phyloP scores from a whole-genome alignment of 2,329 filamentous ascomycete species.

The Pseudopyricularia javanii region DNA sequence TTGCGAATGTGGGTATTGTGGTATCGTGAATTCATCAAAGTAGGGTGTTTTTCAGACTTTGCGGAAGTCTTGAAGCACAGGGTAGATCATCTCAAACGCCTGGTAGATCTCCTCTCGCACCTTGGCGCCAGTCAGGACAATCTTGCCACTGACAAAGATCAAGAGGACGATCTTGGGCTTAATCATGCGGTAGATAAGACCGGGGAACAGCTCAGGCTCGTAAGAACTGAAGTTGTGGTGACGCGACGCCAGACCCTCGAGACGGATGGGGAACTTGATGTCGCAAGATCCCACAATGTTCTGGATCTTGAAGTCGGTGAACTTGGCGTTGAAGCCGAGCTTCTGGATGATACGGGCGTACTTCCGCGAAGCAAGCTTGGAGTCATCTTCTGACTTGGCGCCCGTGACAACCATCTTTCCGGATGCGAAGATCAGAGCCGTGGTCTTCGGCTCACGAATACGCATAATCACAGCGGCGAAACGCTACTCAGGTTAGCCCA shows the following conservation, averaged over 20 bases:
- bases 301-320: slow-evolving; percentile 99
- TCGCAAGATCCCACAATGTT: slow-evolving; percentile 98
- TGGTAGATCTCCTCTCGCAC: slow-evolving; percentile 97
- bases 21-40: slow-evolving; percentile 29
- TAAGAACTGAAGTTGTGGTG: slow-evolving; percentile 99
- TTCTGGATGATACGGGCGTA: slow-evolving; percentile 99
- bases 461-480: slow-evolving; percentile 99
- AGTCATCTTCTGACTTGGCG: slow-evolving; percentile 96
- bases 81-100: slow-evolving; percentile 94
- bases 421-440: slow-evolving; percentile 91
- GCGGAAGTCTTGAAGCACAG: slow-evolving; percentile 68
- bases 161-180: slow-evolving; percentile 98
- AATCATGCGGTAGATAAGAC: slow-evolving; percentile 99
- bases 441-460: slow-evolving; percentile 98
- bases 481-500: slow-evolving; percentile 49
- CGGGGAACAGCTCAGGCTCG: slow-evolving; percentile 95
- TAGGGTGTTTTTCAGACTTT: slow-evolving; percentile 36
- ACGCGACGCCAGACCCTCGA: slow-evolving; percentile 89
- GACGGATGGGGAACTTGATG: slow-evolving; percentile 97
- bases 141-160: slow-evolving; percentile 97
- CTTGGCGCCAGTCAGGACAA: slow-evolving; percentile 93
- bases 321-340: slow-evolving; percentile 98
- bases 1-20: slow-evolving; percentile 19
- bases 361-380: slow-evolving; percentile 91
- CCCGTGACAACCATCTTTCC: slow-evolving; percentile 99